These are phyloP conservation scores for Exophiala spinifera DNA, from an alignment of 2,329 filamentous ascomycete species.

Conservation along the genomic window DNA sequence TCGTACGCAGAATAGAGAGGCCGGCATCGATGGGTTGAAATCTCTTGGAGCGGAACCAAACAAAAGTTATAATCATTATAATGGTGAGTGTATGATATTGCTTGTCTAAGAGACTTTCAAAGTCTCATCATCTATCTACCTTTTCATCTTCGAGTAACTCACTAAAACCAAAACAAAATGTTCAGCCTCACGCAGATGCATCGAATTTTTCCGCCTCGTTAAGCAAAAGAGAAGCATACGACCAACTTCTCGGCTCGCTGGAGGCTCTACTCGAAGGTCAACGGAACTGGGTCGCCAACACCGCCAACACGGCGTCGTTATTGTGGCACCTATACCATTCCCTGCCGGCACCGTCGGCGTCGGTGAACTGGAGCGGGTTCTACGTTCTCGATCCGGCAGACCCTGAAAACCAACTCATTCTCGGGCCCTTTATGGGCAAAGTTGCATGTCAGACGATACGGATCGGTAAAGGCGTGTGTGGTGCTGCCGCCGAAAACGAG, in stretches of 20 bases:
- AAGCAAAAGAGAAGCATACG: conserved; percentile 44
- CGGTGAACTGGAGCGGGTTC: conserved; percentile 50
- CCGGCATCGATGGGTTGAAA: no score
- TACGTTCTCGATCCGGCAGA: conserved; percentile 37
- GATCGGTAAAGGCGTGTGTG: conserved; percentile 48
- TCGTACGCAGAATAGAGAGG: no score
- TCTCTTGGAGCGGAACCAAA: no score
- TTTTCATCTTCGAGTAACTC: no score
- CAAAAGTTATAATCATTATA: no score
- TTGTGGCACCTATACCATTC: conserved; percentile 48
- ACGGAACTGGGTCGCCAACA: conserved; percentile 49
- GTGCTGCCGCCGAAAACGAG: conserved; percentile 39
- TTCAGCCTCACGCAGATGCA: conserved; percentile 46
- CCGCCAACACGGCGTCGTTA: conserved; percentile 48
- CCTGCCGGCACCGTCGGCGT: conserved; percentile 42
- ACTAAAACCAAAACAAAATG: no score
- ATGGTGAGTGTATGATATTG: no score
- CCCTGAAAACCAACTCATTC: conserved; percentile 33
- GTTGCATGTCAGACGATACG: conserved; percentile 48
- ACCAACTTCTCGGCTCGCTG: conserved; percentile 40
- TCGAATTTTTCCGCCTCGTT: conserved; percentile 41
- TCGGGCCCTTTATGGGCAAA: conserved; percentile 50
- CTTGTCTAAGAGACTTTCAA: no score
- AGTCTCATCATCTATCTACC: no score
- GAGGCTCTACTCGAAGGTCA: conserved; percentile 41